These are phyloP conservation scores for Phytopythium chamaehyphon DNA, from an alignment of 352 stramenopile species.

Conservation along the genomic window DNA sequence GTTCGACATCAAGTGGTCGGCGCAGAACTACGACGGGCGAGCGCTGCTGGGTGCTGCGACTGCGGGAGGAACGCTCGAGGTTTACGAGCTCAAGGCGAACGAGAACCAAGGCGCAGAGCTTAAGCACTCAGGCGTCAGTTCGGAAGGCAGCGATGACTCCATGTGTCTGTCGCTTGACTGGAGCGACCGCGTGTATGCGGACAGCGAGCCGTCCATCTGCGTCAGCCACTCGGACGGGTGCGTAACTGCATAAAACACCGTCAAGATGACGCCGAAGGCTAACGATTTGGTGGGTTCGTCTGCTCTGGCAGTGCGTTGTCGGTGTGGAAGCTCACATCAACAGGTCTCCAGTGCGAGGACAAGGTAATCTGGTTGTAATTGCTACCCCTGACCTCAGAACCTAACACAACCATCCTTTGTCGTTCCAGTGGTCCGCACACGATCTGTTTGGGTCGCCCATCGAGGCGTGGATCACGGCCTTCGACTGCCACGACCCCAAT, in stretches of 20 bases:
- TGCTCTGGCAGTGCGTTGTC: slow-evolving; percentile 36
- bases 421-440: slow-evolving; percentile 61
- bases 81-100: slow-evolving; percentile 37
- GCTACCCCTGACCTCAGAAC: neutral
- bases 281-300: no score
- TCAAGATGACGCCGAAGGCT: no score
- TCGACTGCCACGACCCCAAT: slow-evolving; percentile 73
- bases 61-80: slow-evolving; percentile 55
- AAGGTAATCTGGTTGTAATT: slow-evolving; percentile 25
- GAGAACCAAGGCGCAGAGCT: slow-evolving; percentile 12
- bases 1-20: slow-evolving; percentile 84
- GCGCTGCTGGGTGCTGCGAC: slow-evolving; percentile 62
- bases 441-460: slow-evolving; percentile 74
- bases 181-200: slow-evolving; percentile 61
- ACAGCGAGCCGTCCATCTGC: slow-evolving; percentile 51
- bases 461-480: slow-evolving; percentile 81
- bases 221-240: slow-evolving; percentile 84
- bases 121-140: slow-evolving; percentile 27
- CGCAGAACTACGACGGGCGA: slow-evolving; percentile 39
- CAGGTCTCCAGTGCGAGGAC: slow-evolving; percentile 27
- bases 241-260: no score
- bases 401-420: no score
- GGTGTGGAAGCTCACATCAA: slow-evolving; percentile 38
- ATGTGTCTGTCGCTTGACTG: slow-evolving; percentile 87
- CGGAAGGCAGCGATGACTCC: slow-evolving; percentile 28